Percentiles rank a stretch among this genome's conserved stretches.
These are phyloP conservation scores for Fusarium verticillioides DNA, from an alignment of 2,329 filamentous ascomycete genomes.

Conservation along the genomic window DNA sequence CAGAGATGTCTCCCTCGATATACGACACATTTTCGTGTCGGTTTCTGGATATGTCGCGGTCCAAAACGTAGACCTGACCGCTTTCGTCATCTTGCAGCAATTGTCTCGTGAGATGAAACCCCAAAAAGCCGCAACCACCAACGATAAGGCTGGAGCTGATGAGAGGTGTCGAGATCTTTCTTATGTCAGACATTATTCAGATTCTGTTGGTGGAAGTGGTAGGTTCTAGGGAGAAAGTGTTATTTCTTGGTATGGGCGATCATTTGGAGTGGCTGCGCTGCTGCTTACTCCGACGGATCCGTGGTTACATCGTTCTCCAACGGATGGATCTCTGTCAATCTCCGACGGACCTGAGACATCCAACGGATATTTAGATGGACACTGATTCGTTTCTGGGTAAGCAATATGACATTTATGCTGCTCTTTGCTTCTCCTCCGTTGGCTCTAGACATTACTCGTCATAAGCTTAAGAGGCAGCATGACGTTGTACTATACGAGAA, in stretches of 20 bases:
- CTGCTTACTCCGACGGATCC: neutral
- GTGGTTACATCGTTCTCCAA: no score
- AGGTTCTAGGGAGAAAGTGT: neutral
- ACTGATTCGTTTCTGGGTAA: neutral
- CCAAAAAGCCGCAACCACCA: slow-evolving; percentile 51
- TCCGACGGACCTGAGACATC: neutral
- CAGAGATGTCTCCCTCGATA: slow-evolving; percentile 42
- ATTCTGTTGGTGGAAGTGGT: no score
- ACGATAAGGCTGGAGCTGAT: slow-evolving; percentile 31
- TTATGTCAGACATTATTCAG: neutral
- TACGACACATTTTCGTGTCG: slow-evolving; percentile 41
- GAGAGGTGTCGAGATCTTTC: neutral
- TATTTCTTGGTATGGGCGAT: neutral
- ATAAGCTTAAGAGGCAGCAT: no score
- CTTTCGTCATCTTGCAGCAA: slow-evolving; percentile 26
- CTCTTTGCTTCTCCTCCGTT: neutral
- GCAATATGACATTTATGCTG: neutral
- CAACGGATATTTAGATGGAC: neutral
- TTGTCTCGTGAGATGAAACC: slow-evolving; percentile 36
- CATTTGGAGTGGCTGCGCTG: no score
- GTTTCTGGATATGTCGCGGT: slow-evolving; percentile 42
- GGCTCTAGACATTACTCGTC: no score
- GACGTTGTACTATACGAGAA: no score
- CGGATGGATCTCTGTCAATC: neutral
- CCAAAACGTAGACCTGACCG: slow-evolving; percentile 44